Base-by-base conservation (phyloP, 169 alveolate species). In the Plasmodium vivax region DNA sequence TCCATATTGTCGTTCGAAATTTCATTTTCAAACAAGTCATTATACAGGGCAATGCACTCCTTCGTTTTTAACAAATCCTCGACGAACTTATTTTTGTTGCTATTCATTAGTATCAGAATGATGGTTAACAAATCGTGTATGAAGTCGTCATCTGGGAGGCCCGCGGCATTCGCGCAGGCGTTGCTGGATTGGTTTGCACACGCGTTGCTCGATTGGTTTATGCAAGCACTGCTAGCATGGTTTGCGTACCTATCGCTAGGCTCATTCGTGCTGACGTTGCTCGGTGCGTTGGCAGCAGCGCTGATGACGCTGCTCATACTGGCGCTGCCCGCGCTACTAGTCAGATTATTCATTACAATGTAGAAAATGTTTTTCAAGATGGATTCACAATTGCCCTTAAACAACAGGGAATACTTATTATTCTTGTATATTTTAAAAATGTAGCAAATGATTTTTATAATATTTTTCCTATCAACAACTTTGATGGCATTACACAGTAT, bases 401-500 rank as follows among this genome's bases (percentile, higher is more conserved):
- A 92, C 68, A 92, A 77, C 32, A 92, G 32, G 56, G 92, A 82
- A 45, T 92, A 92, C 82, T 92, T 92, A 62, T 71, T 92, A 82
- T 47, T 82, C 47, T 82, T 92, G 79, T 92, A 92, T 81, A 92
- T 77, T 92, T 92, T 92, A 82, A 92, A 82, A 92, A 92, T 82
- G 36, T 92, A 82, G 56, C 95, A 92, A 71, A 92, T 92, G 7
- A 92, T 92, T 56, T 92, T 92, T 82, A 92, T 82, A 68, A 92
- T 82, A 82, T 92, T 82, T 82, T 92, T 92, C 74, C 74, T 81
- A 54, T 92, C 95, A 38, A 92, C 85, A 30, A 73, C 81, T 72
- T 68, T 92, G 51, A 92, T 82, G 12, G 92, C 45, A 92, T 92
- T 92, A 16, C 32, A 45, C 27, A 92, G 74, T 23, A 92, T 71